These are phyloP conservation scores for Rhizopus delemar DNA, from an alignment of 371 early-diverging fungal genomes.

Conservation along the genomic window DNA sequence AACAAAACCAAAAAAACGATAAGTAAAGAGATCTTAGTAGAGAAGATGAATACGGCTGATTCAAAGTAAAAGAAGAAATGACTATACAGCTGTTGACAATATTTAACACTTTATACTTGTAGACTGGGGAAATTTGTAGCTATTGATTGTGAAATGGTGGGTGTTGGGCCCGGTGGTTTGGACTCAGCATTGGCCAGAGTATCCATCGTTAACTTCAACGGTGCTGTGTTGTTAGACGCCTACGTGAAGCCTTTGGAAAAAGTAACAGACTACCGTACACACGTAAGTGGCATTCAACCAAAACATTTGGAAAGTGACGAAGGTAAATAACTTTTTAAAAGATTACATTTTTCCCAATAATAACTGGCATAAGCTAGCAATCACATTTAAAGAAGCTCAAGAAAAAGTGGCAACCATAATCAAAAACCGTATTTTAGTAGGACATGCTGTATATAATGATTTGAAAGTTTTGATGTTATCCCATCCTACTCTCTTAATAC, in stretches of 20 bases:
- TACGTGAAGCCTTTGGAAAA: conserved; percentile 80
- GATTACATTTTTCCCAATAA: not conserved
- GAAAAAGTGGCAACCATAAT: conserved; percentile 74
- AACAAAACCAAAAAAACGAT: conserved; percentile 22
- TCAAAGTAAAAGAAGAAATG: conserved; percentile 49
- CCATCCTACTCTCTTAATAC: conserved; percentile 76
- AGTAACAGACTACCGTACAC: conserved; percentile 93
- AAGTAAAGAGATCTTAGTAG: conserved; percentile 21
- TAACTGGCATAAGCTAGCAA: conserved; percentile 36
- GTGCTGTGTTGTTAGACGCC: conserved; percentile 81
- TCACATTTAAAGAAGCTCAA: conserved; percentile 76
- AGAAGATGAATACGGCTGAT: conserved; percentile 40
- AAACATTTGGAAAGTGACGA: conserved; percentile 64
- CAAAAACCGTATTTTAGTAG: conserved; percentile 84
- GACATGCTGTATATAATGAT: conserved; percentile 91
- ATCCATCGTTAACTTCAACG: conserved; percentile 90
- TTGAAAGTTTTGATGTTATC: conserved; percentile 72
- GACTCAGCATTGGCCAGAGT: conserved; percentile 89
- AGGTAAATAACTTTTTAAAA: not conserved
- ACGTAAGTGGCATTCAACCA: conserved; percentile 90
- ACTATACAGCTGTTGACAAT: conserved; percentile 3
- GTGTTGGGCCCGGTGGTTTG: conserved; percentile 83
- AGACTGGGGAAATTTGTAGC: conserved; percentile 84
- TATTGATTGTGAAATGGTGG: conserved; percentile 99
- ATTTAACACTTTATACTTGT: not conserved